Evolutionary conservation across 2,329 filamentous ascomycete species (phyloP), one percentile per base, ranked within the genome.

Genomic region (Tolypocladium sp.): DNA sequence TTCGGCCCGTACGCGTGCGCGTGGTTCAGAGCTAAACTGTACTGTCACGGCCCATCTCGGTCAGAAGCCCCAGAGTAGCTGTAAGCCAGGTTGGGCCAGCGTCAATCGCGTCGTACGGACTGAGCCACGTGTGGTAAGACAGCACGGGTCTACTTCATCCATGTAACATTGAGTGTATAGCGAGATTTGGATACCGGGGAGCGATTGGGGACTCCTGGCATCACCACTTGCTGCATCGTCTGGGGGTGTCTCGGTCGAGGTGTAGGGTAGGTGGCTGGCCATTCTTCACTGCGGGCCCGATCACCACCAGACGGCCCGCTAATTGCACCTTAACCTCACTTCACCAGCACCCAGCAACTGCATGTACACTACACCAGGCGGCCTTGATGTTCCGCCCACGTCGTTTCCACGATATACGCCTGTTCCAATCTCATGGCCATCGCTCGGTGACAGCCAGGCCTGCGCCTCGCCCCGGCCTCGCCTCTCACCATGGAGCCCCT

Each of bases 371-470:
- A 13, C 30, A 35, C 44, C 53, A 15, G 38, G n/a, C 56, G 27
- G 17, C 58, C 40, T 59, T 55, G 46, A 67, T 67, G 64, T 63
- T 67, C 54, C 61, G 61, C 44, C 53, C 44, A 58, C 58, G 49
- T 37, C n/a, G 27, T 12, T 35, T 37, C 12, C 58, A 44, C 59
- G 57, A 59, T 51, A 42, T 52, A 38, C 58, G 59, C 35, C 55
- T 58, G 49, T 30, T 40, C 13, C 51, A 57, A 22, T 51, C 49
- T 41, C 58, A 54, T 53, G 55, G 49, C 37, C 35, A 22, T 54
- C 52, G 52, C 15, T 35, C 38, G 8, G 53, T 49, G 20, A 42
- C 58, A 20, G 33, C 22, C 37, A 52, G 58, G 22, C 8, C 38
- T n/a, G 49, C 40, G 25, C 30, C 41, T 30, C 49, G 2, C 9